phyloP scores from a whole-genome alignment of 73 alveolate genomes.

The Diophrys appendiculata region DNA sequence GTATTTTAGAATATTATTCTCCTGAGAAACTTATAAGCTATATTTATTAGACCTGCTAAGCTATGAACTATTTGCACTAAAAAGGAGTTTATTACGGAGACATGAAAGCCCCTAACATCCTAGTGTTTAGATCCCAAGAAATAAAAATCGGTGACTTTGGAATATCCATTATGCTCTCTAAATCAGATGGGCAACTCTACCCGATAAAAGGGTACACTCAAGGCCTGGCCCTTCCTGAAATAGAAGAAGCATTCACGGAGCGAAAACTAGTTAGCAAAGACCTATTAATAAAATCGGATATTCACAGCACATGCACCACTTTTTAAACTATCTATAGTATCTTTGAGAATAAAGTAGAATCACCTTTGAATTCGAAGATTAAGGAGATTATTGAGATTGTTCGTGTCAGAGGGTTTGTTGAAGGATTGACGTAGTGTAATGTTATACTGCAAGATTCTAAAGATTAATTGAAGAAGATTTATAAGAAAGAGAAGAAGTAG shows the following conservation, averaged over 20 bases:
- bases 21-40: slow-evolving; percentile 33
- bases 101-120: slow-evolving; percentile 30
- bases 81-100: slow-evolving; percentile 36
- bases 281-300: not conserved
- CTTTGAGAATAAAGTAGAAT: not conserved
- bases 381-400: not conserved
- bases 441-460: not conserved
- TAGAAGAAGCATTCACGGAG: not conserved
- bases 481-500: not conserved
- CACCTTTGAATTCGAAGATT: not conserved
- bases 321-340: not conserved
- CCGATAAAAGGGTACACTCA: not conserved
- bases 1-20: slow-evolving; percentile 13
- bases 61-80: slow-evolving; percentile 18
- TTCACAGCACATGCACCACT: not conserved
- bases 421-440: not conserved
- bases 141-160: slow-evolving; percentile 50
- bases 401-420: not conserved
- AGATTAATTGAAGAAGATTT: not conserved
- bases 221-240: not conserved
- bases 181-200: not conserved
- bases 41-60: slow-evolving; percentile 14
- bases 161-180: slow-evolving; percentile 2
- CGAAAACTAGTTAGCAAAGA: not conserved
- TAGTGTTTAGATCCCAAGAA: slow-evolving; percentile 28